phyloP scores from a whole-genome alignment of 2,329 filamentous ascomycete genomes.

The Gaeumannomyces sp. region DNA sequence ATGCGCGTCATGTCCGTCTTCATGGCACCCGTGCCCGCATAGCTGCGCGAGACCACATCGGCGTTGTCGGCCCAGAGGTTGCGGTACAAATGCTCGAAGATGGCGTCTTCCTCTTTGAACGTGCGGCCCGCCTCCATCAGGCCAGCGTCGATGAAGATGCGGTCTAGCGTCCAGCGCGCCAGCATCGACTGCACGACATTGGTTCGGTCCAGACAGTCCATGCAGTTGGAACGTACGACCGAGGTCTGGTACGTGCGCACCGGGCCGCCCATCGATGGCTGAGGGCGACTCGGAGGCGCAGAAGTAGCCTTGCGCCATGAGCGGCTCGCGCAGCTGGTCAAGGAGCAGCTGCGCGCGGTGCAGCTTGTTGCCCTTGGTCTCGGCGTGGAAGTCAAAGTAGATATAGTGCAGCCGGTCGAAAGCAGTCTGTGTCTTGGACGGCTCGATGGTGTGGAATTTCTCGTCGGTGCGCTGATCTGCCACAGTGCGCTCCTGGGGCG shows the following conservation, averaged over 20 bases:
- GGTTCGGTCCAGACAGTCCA: slow-evolving; percentile 97
- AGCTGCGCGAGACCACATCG: slow-evolving; percentile 85
- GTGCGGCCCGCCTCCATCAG: slow-evolving; percentile 69
- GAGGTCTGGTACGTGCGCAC: slow-evolving; percentile 76
- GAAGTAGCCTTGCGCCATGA: slow-evolving; percentile 84
- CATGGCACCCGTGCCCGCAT: slow-evolving; percentile 92
- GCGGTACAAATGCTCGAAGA: slow-evolving; percentile 87
- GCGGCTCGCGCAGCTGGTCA: slow-evolving; percentile 69
- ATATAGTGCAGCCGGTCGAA: slow-evolving; percentile 89
- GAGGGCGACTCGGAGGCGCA: slow-evolving; percentile 81
- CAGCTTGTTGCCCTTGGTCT: slow-evolving; percentile 93
- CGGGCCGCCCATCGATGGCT: slow-evolving; percentile 62
- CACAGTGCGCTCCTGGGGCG: slow-evolving; percentile 61
- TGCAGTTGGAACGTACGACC: slow-evolving; percentile 95
- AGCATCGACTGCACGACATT: slow-evolving; percentile 98
- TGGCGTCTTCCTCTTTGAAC: slow-evolving; percentile 68
- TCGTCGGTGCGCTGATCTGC: slow-evolving; percentile 66
- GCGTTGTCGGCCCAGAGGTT: slow-evolving; percentile 99
- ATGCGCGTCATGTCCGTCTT: slow-evolving; percentile 98
- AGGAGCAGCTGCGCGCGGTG: slow-evolving; percentile 83
- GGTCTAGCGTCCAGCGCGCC: slow-evolving; percentile 79
- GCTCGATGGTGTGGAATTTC: slow-evolving; percentile 75
- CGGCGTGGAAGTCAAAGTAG: slow-evolving; percentile 97
- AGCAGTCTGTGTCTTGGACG: slow-evolving; percentile 37
- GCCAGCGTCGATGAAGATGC: slow-evolving; percentile 80